A percentile compares a stretch with the other conserved stretches of the same genome.
Evolutionary conservation across 768 basidiomycete genomes (phyloP).

Genomic region (Baorangia bicolor): DNA sequence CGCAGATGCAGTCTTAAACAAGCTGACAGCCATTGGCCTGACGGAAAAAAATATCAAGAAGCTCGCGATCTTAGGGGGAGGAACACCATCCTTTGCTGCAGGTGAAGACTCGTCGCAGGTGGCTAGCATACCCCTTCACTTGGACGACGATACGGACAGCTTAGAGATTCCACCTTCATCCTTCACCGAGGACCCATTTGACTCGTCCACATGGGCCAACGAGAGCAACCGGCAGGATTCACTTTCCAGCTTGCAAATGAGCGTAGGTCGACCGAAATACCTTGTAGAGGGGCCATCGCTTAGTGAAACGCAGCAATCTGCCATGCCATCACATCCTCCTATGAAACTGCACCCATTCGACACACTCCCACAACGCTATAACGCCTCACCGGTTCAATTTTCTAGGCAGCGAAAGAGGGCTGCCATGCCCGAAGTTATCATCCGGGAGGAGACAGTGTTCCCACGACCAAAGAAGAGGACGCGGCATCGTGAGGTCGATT

Average conservation of each 20-base stretch:
- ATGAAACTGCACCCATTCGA: background rate
- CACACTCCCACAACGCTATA: background rate
- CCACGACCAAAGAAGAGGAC: background rate
- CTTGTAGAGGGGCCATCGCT: background rate
- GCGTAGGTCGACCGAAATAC: background rate
- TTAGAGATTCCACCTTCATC: background rate
- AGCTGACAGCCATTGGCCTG: background rate
- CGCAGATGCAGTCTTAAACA: background rate
- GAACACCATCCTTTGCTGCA: background rate
- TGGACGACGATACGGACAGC: background rate
- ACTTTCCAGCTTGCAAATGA: background rate
- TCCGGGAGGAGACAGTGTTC: too few species aligned
- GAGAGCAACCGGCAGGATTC: background rate
- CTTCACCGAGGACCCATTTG: background rate
- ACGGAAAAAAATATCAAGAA: background rate
- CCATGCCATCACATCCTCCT: background rate
- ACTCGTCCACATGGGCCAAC: background rate
- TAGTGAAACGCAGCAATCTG: background rate
- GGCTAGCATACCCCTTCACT: background rate
- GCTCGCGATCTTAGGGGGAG: background rate
- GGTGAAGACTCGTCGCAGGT: background rate
- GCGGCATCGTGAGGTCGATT: background rate
- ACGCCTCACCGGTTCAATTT: background rate
- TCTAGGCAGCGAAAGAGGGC: background rate
- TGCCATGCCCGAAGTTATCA: background rate